Evolutionary conservation across 2,329 filamentous ascomycete genomes (phyloP).

Genomic region (Penicillium paneum): DNA sequence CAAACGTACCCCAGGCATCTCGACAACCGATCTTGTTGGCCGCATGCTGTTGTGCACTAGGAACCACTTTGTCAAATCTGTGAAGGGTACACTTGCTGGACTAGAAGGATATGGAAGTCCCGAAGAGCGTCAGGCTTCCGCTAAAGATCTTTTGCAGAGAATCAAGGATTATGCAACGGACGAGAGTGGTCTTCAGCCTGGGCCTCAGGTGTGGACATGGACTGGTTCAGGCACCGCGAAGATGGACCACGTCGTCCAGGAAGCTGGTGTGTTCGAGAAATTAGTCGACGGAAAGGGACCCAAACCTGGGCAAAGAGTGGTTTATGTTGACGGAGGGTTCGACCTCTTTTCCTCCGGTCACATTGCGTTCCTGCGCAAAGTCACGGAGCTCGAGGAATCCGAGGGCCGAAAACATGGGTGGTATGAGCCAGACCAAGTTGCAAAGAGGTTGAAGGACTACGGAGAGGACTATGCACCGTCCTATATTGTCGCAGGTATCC

Average conservation of each 20-base stretch:
- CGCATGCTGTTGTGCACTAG: conserved; percentile 96
- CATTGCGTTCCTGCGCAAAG: conserved; percentile 85
- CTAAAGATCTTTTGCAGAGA: conserved; percentile 68
- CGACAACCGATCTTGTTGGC: conserved; percentile 95
- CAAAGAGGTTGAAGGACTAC: conserved; percentile 59
- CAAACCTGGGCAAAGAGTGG: conserved; percentile 73
- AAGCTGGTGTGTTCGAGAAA: conserved; percentile 63
- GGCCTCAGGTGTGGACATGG: conserved; percentile 86
- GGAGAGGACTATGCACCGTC: conserved; percentile 75
- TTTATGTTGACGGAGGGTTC: conserved; percentile 96
- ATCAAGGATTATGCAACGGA: conserved; percentile 87
- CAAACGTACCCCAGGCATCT: conserved; percentile 92
- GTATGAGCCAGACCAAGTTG: conserved; percentile 64
- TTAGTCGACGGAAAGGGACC: conserved; percentile 70
- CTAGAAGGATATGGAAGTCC: conserved; percentile 68
- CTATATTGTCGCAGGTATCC: conserved; percentile 88
- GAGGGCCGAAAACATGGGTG: conserved; percentile 67
- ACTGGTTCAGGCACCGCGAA: conserved; percentile 41
- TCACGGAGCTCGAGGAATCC: conserved; percentile 69
- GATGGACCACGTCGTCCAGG: conserved; percentile 47
- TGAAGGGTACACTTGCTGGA: conserved; percentile 66
- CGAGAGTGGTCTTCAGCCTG: conserved; percentile 71
- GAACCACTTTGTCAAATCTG: conserved; percentile 83
- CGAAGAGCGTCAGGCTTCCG: conserved; percentile 63
- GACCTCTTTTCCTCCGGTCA: conserved; percentile 96